Evolutionary conservation across 1,139 yeast genomes (phyloP), one percentile per base, ranked within the genome.

Genomic region (Meyerozyma smithsonii): DNA sequence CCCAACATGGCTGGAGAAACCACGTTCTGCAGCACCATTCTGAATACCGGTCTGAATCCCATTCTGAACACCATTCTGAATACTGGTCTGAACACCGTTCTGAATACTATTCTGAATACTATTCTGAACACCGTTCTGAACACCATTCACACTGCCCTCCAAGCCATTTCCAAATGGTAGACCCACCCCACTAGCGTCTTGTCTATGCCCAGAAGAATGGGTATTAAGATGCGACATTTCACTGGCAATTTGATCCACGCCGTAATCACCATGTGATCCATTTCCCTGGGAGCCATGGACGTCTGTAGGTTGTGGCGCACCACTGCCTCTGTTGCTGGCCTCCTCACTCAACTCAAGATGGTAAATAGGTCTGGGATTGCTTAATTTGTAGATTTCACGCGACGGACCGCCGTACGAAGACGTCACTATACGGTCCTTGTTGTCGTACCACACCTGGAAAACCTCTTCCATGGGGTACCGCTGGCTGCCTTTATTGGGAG

Each of bases 391-490:
- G 45, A 54, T 59, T 55, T 58, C 68, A 42, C 50, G 54, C 45
- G 46, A 56, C 40, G 55, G 56, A 19, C 54, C 59, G 15, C 49
- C 47, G 12, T 34, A 24, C 19, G 54, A 36, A 37, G 48, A 46
- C 47, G 44, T 51, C 52, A 61, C 55, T 47, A 58, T 67, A 51
- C 49, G 50, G 47, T 55, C 59, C 42, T 74, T 67, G 59, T 77
- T 66, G 28, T 67, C 62, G 25, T 65, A 59, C 75, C 81, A 80
- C 15, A 79, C 72, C 28, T 69, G 63, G 44, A 80, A 67, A 47
- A 80, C 72, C 46, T 80, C 79, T 26, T 72, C 70, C 57, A 78
- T 63, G 11, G 75, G 53, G 48, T 80, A 80, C 36, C 59, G 52
- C 46, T 64, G 59, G 37, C 72, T 59, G 19, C 60, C 65, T 40